phyloP scores from a whole-genome alignment of 192 early-diverging fungal genomes.

The Martensiomyces pterosporus region DNA sequence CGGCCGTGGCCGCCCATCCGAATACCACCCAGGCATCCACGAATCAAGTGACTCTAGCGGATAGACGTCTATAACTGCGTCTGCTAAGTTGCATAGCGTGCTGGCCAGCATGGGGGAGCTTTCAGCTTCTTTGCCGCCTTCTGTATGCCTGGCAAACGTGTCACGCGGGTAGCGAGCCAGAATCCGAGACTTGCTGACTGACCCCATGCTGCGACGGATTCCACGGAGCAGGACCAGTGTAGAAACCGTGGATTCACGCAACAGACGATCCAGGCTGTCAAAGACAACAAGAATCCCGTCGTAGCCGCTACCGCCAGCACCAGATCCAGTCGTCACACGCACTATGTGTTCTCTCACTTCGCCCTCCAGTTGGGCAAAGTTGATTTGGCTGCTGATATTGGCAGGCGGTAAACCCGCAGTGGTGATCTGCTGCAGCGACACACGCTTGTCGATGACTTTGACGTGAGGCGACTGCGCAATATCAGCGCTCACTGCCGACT shows the following conservation, averaged over 20 bases:
- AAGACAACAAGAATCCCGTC: constrained; percentile 7
- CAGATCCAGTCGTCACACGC: neutral
- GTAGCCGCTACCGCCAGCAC: neutral
- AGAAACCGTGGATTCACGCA: constrained; percentile 12
- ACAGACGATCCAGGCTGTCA: constrained; percentile 35
- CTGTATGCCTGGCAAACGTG: constrained; percentile 1
- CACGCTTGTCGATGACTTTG: constrained; percentile 16
- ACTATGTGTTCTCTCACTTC: neutral
- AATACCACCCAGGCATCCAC: constrained; percentile 52
- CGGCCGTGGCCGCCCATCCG: constrained; percentile 18
- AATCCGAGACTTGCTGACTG: constrained; percentile 12
- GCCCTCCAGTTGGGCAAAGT: constrained; percentile 3
- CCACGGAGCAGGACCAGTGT: constrained; percentile 31
- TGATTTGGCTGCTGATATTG: neutral
- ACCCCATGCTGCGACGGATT: constrained; percentile 8
- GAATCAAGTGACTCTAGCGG: constrained; percentile 21
- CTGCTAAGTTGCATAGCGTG: constrained; percentile 17
- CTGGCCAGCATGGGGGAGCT: constrained; percentile 1
- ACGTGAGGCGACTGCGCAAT: constrained; percentile 10
- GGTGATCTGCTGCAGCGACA: neutral
- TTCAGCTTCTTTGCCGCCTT: neutral
- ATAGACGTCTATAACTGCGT: constrained; percentile 34
- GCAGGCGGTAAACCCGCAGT: no score
- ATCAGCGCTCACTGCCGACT: constrained; percentile 16
- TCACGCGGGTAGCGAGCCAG: constrained; percentile 36